Base-by-base conservation (phyloP, 768 basidiomycete genomes). In the Russula vinacea region DNA sequence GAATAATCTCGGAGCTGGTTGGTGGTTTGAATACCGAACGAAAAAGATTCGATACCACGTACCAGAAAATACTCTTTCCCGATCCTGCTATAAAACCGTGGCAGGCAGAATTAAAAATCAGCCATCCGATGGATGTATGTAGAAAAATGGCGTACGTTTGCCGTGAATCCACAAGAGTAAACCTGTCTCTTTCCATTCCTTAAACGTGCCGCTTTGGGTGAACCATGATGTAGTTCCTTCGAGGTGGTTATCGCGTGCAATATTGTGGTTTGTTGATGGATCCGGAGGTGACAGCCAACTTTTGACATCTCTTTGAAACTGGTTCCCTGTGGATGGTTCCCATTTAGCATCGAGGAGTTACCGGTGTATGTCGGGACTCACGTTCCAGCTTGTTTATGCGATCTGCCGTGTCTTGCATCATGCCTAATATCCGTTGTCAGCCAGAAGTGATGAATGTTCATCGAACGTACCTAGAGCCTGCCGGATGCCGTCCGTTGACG, bases 221-320 rank as follows among this genome's bases (percentile, higher is more conserved):
- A 52, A 52, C 51, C 51, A 52, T 52, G 26, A 19, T 2, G 51
- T 29, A 2, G 51, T 52, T 29, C 51, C 51, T 19, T 52, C 29
- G 9, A 17, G 29, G 29, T 52, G 32, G 26, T 52, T 16, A 32
- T 17, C 32, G 8, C 51, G 51, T 4, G 51, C 51, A 7, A 19
- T 33, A 14, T 29, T 52, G 16, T 52, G 51, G 17, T 52, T 52
- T 9, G 32, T 52, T 19, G 51, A 52, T 29, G 51, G 51, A 52
- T 52, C 51, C 29, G 51, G 51, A 52, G 51, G 51, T 2, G 51
- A 52, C 17, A 52, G 29, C 51, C 51, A 52, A 32, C 29, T 52
- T 9, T 29, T 29, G 29, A 52, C 29, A 1, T 52, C 17, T 17
- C 17, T 32, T n/a, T 32, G 51, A 29, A 32, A 10, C 17, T 52